Conservation (phyloP, 192 early-diverging fungal genomes). For the Funneliformis geosporum region DNA sequence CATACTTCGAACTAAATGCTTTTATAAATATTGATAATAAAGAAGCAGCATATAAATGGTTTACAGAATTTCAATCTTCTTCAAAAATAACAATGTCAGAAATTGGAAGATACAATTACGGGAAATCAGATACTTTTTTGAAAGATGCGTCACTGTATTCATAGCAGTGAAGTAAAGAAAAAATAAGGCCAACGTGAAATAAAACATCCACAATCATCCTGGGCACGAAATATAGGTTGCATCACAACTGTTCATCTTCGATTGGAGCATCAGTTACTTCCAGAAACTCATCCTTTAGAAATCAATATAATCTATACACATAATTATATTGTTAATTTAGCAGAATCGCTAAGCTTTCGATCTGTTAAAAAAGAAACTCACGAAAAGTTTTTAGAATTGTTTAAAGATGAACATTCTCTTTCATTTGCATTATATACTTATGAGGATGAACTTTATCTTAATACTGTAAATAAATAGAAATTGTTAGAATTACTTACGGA, state of each 20-base stretch:
- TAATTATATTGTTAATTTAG: conserved; percentile 7
- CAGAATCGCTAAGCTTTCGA: background rate
- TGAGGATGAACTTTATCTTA: background rate
- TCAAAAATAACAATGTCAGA: too few species aligned
- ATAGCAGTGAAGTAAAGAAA: too few species aligned
- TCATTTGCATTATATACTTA: background rate
- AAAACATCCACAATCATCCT: background rate
- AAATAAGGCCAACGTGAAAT: too few species aligned
- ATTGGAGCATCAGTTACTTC: background rate
- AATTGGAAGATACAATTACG: too few species aligned
- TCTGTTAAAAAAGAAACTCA: background rate
- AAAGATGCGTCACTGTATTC: too few species aligned
- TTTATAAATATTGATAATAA: background rate
- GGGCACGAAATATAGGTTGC: background rate
- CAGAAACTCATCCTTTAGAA: background rate
- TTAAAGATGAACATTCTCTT: background rate
- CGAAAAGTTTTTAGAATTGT: background rate
- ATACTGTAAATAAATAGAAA: background rate
- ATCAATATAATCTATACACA: background rate
- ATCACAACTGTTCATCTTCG: background rate
- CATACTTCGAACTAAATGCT: background rate
- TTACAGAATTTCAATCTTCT: too few species aligned
- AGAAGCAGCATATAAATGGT: background rate
- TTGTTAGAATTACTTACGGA: background rate
- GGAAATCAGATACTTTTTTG: too few species aligned